Evolutionary conservation across 352 stramenopile genomes (phyloP).

Genomic region (Pythium oligandrum): DNA sequence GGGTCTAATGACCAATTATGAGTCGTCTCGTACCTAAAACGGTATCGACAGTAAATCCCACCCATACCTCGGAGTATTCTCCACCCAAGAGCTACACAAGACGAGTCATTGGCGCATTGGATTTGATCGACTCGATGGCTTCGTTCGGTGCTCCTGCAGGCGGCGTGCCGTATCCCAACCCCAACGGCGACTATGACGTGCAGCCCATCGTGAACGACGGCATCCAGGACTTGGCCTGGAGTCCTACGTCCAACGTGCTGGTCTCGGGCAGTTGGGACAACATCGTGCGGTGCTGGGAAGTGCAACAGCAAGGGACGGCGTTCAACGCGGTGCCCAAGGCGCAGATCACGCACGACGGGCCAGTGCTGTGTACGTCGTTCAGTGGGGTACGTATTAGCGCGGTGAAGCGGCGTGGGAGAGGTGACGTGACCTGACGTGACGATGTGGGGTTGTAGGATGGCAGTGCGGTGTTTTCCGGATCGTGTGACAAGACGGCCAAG

Average conservation of each 20-base stretch:
- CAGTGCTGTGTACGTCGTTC: slow-evolving; percentile 91
- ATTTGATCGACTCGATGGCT: background rate
- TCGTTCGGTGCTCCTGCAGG: slow-evolving; percentile 19
- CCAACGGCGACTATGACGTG: slow-evolving; percentile 78
- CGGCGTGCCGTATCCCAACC: slow-evolving; percentile 54
- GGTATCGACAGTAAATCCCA: no score
- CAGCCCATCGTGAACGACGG: slow-evolving; percentile 57
- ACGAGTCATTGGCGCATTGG: no score
- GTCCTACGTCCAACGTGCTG: slow-evolving; percentile 64
- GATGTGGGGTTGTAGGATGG: slow-evolving; percentile 64
- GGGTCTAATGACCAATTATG: no score
- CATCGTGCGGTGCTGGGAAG: slow-evolving; percentile 78
- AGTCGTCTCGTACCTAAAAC: no score
- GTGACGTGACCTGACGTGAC: background rate
- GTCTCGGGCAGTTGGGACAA: slow-evolving; percentile 83
- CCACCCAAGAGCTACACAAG: no score
- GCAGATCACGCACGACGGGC: slow-evolving; percentile 85
- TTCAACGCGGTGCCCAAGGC: slow-evolving; percentile 78
- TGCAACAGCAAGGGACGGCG: slow-evolving; percentile 63
- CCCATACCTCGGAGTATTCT: no score
- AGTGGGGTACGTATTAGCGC: slow-evolving; percentile 45
- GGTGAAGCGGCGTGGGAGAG: background rate
- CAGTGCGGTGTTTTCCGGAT: slow-evolving; percentile 90
- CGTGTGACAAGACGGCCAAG: slow-evolving; percentile 92
- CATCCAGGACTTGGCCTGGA: slow-evolving; percentile 77